Percentiles rank a stretch among this genome's conserved stretches.
Conservation (phyloP, 352 stramenopile species). For the Globisporangium barbulae region DNA sequence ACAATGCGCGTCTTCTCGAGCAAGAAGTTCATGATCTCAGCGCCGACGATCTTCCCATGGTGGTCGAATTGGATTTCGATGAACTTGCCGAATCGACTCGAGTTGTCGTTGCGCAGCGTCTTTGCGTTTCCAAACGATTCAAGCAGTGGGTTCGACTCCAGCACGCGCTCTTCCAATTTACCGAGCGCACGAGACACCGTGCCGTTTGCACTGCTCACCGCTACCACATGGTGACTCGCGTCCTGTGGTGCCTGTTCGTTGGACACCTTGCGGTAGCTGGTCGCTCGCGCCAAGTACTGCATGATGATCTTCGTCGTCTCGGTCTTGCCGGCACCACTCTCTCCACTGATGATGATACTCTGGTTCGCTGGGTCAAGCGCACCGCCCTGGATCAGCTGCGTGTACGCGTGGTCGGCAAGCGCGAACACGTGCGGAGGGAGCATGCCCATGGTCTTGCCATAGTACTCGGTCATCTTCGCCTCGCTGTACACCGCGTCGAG, state of each 20-base stretch:
- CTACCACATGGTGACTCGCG: slow-evolving; percentile 50
- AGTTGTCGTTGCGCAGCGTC: slow-evolving; percentile 97
- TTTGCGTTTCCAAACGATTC: slow-evolving; percentile 92
- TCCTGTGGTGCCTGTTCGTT: slow-evolving; percentile 22
- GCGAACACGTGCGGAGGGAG: slow-evolving; percentile 91
- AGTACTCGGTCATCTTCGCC: slow-evolving; percentile 86
- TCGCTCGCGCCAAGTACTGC: slow-evolving; percentile 82
- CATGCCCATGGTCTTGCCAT: slow-evolving; percentile 73
- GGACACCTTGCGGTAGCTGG: slow-evolving; percentile 58
- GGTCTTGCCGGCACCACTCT: slow-evolving; percentile 89
- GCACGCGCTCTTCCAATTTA: slow-evolving; percentile 82
- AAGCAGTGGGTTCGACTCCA: slow-evolving; percentile 87
- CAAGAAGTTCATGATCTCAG: slow-evolving; percentile 90
- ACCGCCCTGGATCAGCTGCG: slow-evolving; percentile 81
- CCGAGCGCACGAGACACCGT: slow-evolving; percentile 87
- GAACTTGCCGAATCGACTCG: slow-evolving; percentile 96
- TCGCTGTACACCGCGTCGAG: slow-evolving; percentile 70
- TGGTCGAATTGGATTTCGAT: slow-evolving; percentile 96
- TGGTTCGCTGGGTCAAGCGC: slow-evolving; percentile 84
- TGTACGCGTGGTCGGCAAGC: slow-evolving; percentile 87
- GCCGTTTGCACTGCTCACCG: slow-evolving; percentile 59
- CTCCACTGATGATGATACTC: slow-evolving; percentile 92
- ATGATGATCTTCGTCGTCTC: slow-evolving; percentile 93
- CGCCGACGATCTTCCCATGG: slow-evolving; percentile 88
- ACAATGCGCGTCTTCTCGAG: slow-evolving; percentile 91